A percentile compares a stretch with the other conserved stretches of the same genome.
Evolutionary conservation across 139 green algal species (phyloP).

Genomic region (Chlamydomonas schloesseri): DNA sequence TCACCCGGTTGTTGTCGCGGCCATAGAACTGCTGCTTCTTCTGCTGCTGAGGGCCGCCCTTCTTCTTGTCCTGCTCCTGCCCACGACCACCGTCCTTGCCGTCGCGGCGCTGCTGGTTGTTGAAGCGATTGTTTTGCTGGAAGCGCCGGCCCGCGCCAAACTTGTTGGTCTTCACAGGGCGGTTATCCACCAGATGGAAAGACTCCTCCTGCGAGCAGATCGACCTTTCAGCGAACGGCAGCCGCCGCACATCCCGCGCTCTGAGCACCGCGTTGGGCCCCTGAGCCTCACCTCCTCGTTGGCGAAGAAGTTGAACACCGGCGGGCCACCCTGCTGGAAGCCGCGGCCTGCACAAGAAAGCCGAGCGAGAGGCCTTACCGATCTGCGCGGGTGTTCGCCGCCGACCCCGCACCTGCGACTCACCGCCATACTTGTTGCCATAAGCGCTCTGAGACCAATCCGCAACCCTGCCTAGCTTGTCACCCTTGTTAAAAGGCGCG

Average conservation of each 20-base stretch:
- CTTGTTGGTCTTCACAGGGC: conserved; percentile 74
- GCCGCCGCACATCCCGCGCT: neutral
- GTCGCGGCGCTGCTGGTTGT: conserved; percentile 72
- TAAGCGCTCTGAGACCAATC: conserved; percentile 75
- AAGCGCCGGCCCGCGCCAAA: conserved; percentile 68
- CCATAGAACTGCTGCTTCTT: conserved; percentile 58
- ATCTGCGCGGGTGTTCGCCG: neutral
- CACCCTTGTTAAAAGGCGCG: conserved; percentile 93
- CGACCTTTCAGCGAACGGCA: neutral
- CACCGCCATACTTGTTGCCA: conserved; percentile 63
- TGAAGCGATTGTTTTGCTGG: conserved; percentile 71
- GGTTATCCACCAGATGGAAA: conserved; percentile 98
- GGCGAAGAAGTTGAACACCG: conserved; percentile 96
- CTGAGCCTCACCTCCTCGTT: conserved; percentile 85
- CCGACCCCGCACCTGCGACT: neutral
- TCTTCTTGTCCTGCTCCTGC: conserved; percentile 44
- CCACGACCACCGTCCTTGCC: conserved; percentile 63
- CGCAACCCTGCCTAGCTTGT: conserved; percentile 87
- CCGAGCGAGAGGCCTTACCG: neutral
- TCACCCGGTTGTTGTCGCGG: conserved; percentile 66
- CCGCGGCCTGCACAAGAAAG: conserved; percentile 20
- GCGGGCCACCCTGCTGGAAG: conserved; percentile 56
- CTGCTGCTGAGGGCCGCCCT: conserved; percentile 39
- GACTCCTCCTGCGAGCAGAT: conserved; percentile 83
- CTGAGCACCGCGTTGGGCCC: neutral